These are phyloP conservation scores for Epichloe aotearoae DNA, from an alignment of 2,329 filamentous ascomycete species.

Conservation along the genomic window DNA sequence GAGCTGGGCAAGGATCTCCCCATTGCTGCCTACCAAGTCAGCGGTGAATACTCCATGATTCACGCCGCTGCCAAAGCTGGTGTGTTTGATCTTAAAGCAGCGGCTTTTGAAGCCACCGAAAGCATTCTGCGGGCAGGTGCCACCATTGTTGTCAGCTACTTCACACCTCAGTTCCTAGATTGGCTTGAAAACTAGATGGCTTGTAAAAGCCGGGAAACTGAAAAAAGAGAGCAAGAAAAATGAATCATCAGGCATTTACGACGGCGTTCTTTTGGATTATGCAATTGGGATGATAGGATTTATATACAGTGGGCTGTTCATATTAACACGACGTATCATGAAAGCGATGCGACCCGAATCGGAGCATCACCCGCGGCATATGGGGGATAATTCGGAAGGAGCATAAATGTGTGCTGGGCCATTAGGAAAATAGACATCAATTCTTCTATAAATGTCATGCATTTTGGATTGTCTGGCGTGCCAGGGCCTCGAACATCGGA, in stretches of 20 bases:
- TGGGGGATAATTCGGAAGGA: neutral
- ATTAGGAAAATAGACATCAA: too few relatives aligned
- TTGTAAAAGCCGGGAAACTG: neutral
- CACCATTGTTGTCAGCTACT: slow-evolving; percentile 88
- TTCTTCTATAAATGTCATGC: neutral
- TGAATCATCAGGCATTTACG: neutral
- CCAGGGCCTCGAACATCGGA: neutral
- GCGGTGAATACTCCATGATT: slow-evolving; percentile 96
- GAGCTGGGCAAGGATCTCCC: slow-evolving; percentile 85
- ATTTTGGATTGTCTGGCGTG: neutral
- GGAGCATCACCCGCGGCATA: neutral
- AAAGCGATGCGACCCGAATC: neutral
- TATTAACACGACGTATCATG: neutral
- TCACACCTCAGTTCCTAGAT: slow-evolving; percentile 68
- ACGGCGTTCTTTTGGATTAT: neutral
- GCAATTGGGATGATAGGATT: neutral
- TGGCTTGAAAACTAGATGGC: slow-evolving; percentile 42
- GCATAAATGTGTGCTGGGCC: neutral
- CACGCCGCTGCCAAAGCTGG: slow-evolving; percentile 90
- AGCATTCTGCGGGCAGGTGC: slow-evolving; percentile 88
- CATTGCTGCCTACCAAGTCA: slow-evolving; percentile 91
- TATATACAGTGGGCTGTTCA: neutral
- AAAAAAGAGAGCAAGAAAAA: neutral
- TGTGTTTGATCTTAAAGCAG: slow-evolving; percentile 86
- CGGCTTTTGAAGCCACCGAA: slow-evolving; percentile 91